phyloP scores from a whole-genome alignment of 371 early-diverging fungal genomes.

The Furculomyces boomerangus region DNA sequence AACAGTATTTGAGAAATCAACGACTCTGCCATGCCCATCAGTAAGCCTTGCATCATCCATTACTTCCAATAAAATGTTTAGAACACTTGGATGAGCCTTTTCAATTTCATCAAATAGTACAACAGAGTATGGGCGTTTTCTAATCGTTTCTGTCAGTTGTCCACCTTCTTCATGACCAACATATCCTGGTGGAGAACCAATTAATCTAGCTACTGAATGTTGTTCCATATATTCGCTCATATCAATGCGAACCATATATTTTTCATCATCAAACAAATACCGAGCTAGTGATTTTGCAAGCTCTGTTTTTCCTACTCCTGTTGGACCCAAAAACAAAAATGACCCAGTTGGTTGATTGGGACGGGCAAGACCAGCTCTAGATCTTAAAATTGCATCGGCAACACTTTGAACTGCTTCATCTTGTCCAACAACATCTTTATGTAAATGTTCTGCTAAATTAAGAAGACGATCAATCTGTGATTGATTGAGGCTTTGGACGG shows the following conservation, averaged over 20 bases:
- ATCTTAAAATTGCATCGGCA: slow-evolving; percentile 47
- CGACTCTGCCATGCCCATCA: slow-evolving; percentile 54
- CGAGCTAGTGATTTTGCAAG: slow-evolving; percentile 55
- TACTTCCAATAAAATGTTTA: slow-evolving; percentile 61
- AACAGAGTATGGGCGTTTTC: slow-evolving; percentile 58
- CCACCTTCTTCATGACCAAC: slow-evolving; percentile 69
- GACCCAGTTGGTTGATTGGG: slow-evolving; percentile 49
- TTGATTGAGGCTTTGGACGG: slow-evolving; percentile 46
- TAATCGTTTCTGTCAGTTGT: slow-evolving; percentile 57
- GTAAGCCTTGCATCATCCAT: slow-evolving; percentile 72
- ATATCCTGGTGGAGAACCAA: slow-evolving; percentile 71
- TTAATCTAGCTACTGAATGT: slow-evolving; percentile 50
- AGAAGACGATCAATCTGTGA: slow-evolving; percentile 53
- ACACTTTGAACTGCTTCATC: slow-evolving; percentile 53
- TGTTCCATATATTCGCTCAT: slow-evolving; percentile 72
- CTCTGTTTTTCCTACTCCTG: slow-evolving; percentile 76
- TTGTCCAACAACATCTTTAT: slow-evolving; percentile 57
- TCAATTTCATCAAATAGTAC: slow-evolving; percentile 74
- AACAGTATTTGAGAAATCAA: slow-evolving; percentile 66
- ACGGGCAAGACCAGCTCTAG: slow-evolving; percentile 48
- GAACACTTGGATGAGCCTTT: slow-evolving; percentile 62
- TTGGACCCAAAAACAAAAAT: slow-evolving; percentile 74
- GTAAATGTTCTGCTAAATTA: slow-evolving; percentile 34
- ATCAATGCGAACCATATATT: slow-evolving; percentile 56
- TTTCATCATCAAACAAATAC: slow-evolving; percentile 63